These are phyloP conservation scores for Russula dissimulans DNA, from an alignment of 768 basidiomycete species.

Conservation along the genomic window DNA sequence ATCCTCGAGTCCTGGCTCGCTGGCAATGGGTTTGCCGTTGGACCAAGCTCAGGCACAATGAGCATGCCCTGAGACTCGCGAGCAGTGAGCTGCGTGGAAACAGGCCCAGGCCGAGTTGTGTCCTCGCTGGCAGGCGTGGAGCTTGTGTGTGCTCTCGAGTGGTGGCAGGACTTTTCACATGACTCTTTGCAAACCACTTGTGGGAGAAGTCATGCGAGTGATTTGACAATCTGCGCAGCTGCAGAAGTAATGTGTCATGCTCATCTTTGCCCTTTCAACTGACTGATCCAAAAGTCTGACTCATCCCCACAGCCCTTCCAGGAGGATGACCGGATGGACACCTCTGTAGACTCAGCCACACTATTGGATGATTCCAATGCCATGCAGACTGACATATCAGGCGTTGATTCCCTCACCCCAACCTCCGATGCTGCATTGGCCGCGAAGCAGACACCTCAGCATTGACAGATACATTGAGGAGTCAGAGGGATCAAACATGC, in stretches of 20 bases:
- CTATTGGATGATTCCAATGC: conserved; percentile 14
- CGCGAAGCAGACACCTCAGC: conserved; percentile 55
- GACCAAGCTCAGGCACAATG: conserved; percentile 67
- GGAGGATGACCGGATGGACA: conserved; percentile 23
- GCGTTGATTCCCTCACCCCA: conserved; percentile 12
- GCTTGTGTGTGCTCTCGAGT: conserved; percentile 47
- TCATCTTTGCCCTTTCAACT: neutral
- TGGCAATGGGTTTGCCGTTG: conserved; percentile 78
- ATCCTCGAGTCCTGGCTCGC: conserved; percentile 91
- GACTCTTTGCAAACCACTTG: conserved; percentile 12
- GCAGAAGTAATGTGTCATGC: conserved; percentile 3
- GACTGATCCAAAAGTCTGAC: neutral
- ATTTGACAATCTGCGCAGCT: neutral
- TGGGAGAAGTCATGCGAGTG: conserved; percentile 6
- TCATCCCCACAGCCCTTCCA: neutral
- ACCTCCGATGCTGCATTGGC: conserved; percentile 24
- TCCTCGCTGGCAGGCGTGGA: conserved; percentile 54
- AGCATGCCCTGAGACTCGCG: conserved; percentile 67
- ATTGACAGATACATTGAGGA: conserved; percentile 51
- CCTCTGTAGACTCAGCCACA: conserved; percentile 13
- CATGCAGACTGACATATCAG: conserved; percentile 14
- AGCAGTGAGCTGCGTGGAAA: conserved; percentile 58
- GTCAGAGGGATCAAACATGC: conserved; percentile 43
- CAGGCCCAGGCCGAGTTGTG: conserved; percentile 46
- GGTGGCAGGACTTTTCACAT: conserved; percentile 29